These are phyloP conservation scores for Lactarius akahatsu DNA, from an alignment of 768 basidiomycete species.

Conservation along the genomic window DNA sequence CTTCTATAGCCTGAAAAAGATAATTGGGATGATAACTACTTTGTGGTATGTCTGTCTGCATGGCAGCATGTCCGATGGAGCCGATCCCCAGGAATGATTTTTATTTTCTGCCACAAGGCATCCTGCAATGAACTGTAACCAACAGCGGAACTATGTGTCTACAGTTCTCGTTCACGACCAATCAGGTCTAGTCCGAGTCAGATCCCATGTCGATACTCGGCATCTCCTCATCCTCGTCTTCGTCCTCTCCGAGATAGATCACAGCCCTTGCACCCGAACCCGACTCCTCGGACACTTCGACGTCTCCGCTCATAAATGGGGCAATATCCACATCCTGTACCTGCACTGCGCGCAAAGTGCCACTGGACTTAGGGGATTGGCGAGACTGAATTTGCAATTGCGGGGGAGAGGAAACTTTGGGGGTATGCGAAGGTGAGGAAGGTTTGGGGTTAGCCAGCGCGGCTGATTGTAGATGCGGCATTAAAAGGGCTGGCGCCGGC, in stretches of 20 bases:
- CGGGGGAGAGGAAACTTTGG: neutral
- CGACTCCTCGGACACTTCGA: neutral
- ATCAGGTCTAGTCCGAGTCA: conserved; percentile 62
- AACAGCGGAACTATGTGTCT: neutral
- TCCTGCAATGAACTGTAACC: neutral
- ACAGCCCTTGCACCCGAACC: neutral
- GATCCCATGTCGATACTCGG: conserved; percentile 77
- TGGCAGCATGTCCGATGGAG: too few relatives aligned
- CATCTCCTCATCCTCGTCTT: conserved; percentile 69
- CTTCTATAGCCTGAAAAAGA: neutral
- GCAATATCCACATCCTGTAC: neutral
- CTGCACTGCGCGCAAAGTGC: neutral
- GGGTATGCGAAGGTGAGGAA: neutral
- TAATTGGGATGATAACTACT: neutral
- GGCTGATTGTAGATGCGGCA: neutral
- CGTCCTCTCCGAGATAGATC: conserved; percentile 34
- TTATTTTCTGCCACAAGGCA: too few relatives aligned
- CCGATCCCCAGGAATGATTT: too few relatives aligned
- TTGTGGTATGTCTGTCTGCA: too few relatives aligned
- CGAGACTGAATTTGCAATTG: neutral
- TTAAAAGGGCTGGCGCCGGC: neutral
- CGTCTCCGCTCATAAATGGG: conserved; percentile 6
- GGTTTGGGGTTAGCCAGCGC: neutral
- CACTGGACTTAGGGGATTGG: neutral
- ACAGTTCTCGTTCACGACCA: neutral